A percentile compares a stretch with the other conserved stretches of the same genome.
Evolutionary conservation across 1,284 basidiomycete genomes (phyloP).

Genomic region (Rhodotorula sp.): DNA sequence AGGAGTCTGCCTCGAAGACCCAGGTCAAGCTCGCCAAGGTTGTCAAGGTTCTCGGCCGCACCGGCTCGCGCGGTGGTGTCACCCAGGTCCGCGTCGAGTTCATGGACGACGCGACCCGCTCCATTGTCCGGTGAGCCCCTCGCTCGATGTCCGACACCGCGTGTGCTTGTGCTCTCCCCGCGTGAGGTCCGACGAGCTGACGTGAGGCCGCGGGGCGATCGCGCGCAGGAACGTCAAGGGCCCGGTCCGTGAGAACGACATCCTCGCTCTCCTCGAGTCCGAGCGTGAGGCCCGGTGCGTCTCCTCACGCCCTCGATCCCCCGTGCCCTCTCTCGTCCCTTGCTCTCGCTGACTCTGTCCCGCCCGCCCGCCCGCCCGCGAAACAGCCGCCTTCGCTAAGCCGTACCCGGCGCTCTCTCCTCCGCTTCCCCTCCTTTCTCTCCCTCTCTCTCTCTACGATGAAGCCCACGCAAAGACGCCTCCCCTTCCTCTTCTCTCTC

Average conservation of each 20-base stretch:
- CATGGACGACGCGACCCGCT: conserved; percentile 94
- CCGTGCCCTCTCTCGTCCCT: no score
- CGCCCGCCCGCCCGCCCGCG: no score
- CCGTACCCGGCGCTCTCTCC: neutral
- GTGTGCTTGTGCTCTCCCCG: no score
- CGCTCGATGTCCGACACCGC: no score
- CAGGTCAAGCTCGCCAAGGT: conserved; percentile 95
- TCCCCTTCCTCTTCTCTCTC: no score
- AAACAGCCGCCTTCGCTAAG: conserved; percentile 34
- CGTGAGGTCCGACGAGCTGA: no score
- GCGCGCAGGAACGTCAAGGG: conserved; percentile 89
- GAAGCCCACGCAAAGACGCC: no score
- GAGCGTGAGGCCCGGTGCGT: conserved; percentile 97
- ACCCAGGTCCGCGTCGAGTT: conserved; percentile 99
- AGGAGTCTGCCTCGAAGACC: conserved; percentile 58
- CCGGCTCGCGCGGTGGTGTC: conserved; percentile 98
- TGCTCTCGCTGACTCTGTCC: neutral
- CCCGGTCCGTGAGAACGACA: conserved; percentile 93
- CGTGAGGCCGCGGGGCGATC: no score
- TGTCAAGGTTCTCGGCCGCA: conserved; percentile 96
- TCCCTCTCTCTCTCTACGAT: no score
- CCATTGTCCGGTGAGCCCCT: conserved; percentile 72
- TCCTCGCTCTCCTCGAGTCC: conserved; percentile 94
- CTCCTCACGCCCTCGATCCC: no score
- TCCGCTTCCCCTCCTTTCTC: neutral